Conservation (phyloP, 495 filamentous ascomycete genomes). For the Elaphomyces granulatus region DNA sequence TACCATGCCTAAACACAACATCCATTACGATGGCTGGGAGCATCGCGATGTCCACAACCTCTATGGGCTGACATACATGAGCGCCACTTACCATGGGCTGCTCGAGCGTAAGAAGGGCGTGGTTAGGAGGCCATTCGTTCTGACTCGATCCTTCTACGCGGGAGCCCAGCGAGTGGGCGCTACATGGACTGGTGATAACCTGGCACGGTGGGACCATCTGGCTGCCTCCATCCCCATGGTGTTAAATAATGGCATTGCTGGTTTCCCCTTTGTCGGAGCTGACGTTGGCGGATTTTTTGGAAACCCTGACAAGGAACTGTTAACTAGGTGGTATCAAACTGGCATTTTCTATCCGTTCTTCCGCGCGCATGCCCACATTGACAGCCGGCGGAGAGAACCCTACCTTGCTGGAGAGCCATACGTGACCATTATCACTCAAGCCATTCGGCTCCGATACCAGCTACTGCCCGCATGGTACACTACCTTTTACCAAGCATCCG, state of each 20-base stretch:
- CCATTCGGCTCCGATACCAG: slow-evolving; percentile 76
- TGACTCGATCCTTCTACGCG: slow-evolving; percentile 83
- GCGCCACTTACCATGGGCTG: slow-evolving; percentile 78
- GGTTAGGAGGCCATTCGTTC: slow-evolving; percentile 67
- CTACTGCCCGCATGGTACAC: slow-evolving; percentile 94
- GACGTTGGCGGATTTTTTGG: slow-evolving; percentile 98
- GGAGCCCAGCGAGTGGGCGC: slow-evolving; percentile 80
- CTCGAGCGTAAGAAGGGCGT: slow-evolving; percentile 69
- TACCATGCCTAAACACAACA: slow-evolving; percentile 94
- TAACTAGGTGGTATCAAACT: slow-evolving; percentile 91
- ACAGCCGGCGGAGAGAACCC: slow-evolving; percentile 84
- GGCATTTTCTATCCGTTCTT: slow-evolving; percentile 98
- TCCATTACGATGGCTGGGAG: slow-evolving; percentile 87
- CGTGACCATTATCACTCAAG: slow-evolving; percentile 69
- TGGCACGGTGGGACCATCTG: slow-evolving; percentile 85
- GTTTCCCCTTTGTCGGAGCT: slow-evolving; percentile 87
- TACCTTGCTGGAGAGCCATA: slow-evolving; percentile 80
- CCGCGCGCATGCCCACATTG: slow-evolving; percentile 95
- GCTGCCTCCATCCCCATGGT: slow-evolving; percentile 80
- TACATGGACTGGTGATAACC: slow-evolving; percentile 98
- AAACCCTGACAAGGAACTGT: slow-evolving; percentile 80
- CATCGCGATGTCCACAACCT: slow-evolving; percentile 94
- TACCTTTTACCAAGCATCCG: slow-evolving; percentile 77
- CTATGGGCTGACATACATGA: slow-evolving; percentile 84
- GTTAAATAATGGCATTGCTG: slow-evolving; percentile 76